phyloP scores from a whole-genome alignment of 495 filamentous ascomycete species.

The Talaromyces wortmannii region DNA sequence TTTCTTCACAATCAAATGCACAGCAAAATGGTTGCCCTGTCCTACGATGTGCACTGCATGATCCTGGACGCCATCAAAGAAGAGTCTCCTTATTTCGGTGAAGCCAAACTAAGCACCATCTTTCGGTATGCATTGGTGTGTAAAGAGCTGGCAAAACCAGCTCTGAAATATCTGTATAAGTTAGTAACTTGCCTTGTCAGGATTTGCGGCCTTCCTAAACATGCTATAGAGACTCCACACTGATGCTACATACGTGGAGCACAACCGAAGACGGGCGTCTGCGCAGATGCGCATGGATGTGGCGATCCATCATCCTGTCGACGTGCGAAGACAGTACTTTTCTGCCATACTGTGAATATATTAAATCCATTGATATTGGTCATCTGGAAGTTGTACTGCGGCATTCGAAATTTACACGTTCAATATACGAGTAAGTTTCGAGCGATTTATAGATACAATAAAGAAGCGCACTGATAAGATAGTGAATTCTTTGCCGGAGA shows the following conservation, averaged over 20 bases:
- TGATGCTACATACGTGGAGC: not conserved
- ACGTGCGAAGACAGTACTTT: slow-evolving; percentile 49
- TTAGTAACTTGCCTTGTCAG: slow-evolving; percentile 12
- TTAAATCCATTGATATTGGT: slow-evolving; percentile 54
- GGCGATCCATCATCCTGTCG: slow-evolving; percentile 65
- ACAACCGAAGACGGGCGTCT: not conserved
- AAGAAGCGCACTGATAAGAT: not conserved
- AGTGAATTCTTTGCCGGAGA: slow-evolving; percentile 44
- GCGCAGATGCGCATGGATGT: slow-evolving; percentile 53
- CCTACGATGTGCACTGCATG: slow-evolving; percentile 17
- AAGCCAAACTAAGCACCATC: slow-evolving; percentile 16
- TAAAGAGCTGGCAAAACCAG: slow-evolving; percentile 40
- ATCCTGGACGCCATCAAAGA: slow-evolving; percentile 21
- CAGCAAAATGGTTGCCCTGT: slow-evolving; percentile 14
- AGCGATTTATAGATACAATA: not conserved
- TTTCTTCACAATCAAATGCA: not conserved
- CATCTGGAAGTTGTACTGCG: slow-evolving; percentile 53
- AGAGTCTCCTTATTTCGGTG: slow-evolving; percentile 2
- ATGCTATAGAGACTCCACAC: not conserved
- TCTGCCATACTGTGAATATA: slow-evolving; percentile 64
- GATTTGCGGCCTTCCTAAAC: slow-evolving; percentile 16
- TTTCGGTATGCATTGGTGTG: slow-evolving; percentile 20
- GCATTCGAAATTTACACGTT: slow-evolving; percentile 34
- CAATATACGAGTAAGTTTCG: slow-evolving; percentile 24
- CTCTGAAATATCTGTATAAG: slow-evolving; percentile 60